Percentiles rank a stretch among this genome's conserved stretches.
phyloP scores from a whole-genome alignment of 164 flowering plant genomes.

The Nymphaea thermarum region DNA sequence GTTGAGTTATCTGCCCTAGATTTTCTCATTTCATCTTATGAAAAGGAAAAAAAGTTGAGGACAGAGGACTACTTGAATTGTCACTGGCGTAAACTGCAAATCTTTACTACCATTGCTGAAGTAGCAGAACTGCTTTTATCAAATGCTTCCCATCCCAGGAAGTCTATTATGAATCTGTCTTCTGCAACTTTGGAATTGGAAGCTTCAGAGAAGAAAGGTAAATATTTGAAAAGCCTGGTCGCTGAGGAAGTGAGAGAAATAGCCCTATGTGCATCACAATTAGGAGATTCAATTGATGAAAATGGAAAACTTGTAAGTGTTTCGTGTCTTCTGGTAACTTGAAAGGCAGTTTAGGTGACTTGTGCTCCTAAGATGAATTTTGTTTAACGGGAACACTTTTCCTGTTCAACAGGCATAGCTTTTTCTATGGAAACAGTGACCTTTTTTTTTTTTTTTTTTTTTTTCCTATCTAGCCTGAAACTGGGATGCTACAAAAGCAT shows the following conservation, averaged over 20 bases:
- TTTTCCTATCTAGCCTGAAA: no score
- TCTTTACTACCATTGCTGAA: slow-evolving; percentile 56
- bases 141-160: slow-evolving; percentile 17
- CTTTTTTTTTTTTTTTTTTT: no score
- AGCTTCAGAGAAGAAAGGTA: slow-evolving; percentile 26
- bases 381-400: no score
- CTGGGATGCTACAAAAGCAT: no score
- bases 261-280: slow-evolving; percentile 39
- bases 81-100: slow-evolving; percentile 58
- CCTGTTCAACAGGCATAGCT: no score
- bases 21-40: slow-evolving; percentile 54
- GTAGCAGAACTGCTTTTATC: slow-evolving; percentile 25
- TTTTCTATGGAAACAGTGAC: no score
- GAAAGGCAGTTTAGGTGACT: no score
- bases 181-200: slow-evolving; percentile 28
- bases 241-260: slow-evolving; percentile 75
- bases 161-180: slow-evolving; percentile 10
- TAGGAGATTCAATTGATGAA: slow-evolving; percentile 46
- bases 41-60: slow-evolving; percentile 44
- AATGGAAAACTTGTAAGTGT: slow-evolving; percentile 41
- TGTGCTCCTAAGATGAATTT: no score
- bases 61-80: slow-evolving; percentile 42
- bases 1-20: slow-evolving; percentile 71
- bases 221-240: slow-evolving; percentile 35
- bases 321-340: no score